Percentiles rank a stretch among this genome's conserved stretches.
These are phyloP conservation scores for Fusarium sp. DNA, from an alignment of 2,329 filamentous ascomycete species.

Conservation along the genomic window DNA sequence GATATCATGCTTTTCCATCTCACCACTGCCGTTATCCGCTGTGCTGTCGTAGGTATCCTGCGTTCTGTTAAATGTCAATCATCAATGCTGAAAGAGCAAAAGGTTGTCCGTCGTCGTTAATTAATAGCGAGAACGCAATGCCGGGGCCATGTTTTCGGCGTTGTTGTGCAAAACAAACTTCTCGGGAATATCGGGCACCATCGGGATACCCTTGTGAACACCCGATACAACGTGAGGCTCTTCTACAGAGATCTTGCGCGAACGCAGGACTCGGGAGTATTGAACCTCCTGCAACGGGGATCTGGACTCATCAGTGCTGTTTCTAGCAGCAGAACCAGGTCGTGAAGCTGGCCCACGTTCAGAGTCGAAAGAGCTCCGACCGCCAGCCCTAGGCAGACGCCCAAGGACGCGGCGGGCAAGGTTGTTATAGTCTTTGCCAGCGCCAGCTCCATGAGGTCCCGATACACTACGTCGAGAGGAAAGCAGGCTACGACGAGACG, in stretches of 20 bases:
- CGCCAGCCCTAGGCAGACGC: conserved; percentile 37
- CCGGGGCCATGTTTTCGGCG: conserved; percentile 49
- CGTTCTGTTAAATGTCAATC: conserved; percentile 19
- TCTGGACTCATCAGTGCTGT: conserved; percentile 32
- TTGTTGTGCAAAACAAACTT: conserved; percentile 53
- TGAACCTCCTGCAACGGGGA: conserved; percentile 36
- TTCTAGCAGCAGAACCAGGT: conserved; percentile 27
- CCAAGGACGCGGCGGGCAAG: conserved; percentile 45
- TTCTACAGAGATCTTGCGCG: conserved; percentile 39
- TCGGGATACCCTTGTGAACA: conserved; percentile 59
- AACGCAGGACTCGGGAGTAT: conserved; percentile 43
- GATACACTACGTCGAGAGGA: conserved; percentile 47
- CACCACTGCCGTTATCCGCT: conserved; percentile 26
- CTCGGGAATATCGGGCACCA: conserved; percentile 57
- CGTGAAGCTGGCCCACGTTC: conserved; percentile 27
- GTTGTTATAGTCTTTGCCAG: conserved; percentile 38
- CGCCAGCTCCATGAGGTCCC: conserved; percentile 30
- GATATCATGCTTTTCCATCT: conserved; percentile 3
- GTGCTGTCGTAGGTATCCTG: conserved; percentile 18
- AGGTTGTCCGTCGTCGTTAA: not conserved
- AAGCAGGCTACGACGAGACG: conserved; percentile 41
- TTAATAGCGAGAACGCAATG: conserved; percentile 47
- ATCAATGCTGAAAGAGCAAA: conserved; percentile 3
- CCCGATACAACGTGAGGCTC: conserved; percentile 58
- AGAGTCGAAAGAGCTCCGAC: conserved; percentile 30